These are phyloP conservation scores for Macrolepiota fuliginosa DNA, from an alignment of 768 basidiomycete species.

Conservation along the genomic window DNA sequence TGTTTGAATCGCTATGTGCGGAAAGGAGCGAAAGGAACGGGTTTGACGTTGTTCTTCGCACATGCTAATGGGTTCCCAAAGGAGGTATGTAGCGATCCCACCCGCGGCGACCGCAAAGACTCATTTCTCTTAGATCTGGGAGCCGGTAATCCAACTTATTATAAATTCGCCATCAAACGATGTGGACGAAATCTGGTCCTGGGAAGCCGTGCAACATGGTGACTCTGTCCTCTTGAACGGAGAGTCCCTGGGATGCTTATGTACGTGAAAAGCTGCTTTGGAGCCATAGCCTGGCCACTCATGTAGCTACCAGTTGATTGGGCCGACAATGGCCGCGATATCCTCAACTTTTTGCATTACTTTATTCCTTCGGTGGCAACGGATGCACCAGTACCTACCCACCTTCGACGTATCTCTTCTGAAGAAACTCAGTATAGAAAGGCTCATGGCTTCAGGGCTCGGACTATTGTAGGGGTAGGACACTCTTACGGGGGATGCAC, in stretches of 20 bases:
- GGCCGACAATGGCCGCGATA: conserved; percentile 75
- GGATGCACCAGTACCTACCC: conserved; percentile 41
- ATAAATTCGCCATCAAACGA: conserved; percentile 38
- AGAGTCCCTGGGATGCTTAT: conserved; percentile 29
- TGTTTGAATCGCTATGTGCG: conserved; percentile 69
- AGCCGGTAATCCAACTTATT: conserved; percentile 58
- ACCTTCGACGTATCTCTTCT: conserved; percentile 47
- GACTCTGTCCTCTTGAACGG: conserved; percentile 83
- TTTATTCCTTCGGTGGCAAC: conserved; percentile 54
- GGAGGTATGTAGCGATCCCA: conserved; percentile 50
- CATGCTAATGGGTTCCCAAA: conserved; percentile 91
- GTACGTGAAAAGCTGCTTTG: not conserved
- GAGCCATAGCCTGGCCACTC: not conserved
- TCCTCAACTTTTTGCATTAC: conserved; percentile 68
- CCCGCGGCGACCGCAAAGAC: not conserved
- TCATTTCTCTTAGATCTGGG: conserved; percentile 62
- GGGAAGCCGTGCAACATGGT: conserved; percentile 85
- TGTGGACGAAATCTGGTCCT: conserved; percentile 74
- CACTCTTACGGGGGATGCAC: conserved; percentile 87
- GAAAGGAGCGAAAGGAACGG: conserved; percentile 30
- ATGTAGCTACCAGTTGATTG: conserved; percentile 57
- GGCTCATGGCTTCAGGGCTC: conserved; percentile 43
- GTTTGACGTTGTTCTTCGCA: conserved; percentile 70
- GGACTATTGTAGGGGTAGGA: conserved; percentile 68
- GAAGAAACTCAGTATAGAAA: conserved; percentile 40